A percentile compares a stretch with the other conserved stretches of the same genome.
Evolutionary conservation across 2,329 filamentous ascomycete species (phyloP).

Genomic region (Verticillium alfalfae): DNA sequence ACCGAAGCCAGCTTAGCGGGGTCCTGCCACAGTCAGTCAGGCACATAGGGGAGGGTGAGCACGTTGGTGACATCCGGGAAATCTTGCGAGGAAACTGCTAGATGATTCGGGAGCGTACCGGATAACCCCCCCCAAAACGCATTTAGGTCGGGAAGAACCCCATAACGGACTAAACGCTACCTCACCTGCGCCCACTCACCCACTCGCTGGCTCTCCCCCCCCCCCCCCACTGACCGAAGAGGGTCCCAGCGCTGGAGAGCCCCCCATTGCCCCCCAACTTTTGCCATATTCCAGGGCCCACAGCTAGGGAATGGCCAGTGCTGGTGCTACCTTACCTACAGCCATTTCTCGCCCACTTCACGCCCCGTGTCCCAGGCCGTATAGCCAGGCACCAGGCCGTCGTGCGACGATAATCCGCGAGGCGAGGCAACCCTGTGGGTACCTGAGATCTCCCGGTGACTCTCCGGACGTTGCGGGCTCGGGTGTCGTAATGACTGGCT

Average conservation of each 20-base stretch:
- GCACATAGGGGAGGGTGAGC: background rate
- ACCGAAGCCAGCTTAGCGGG: background rate
- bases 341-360: background rate
- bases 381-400: background rate
- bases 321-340: background rate
- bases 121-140: conserved; percentile 8
- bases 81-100: background rate
- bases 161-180: background rate
- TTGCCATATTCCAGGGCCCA: background rate
- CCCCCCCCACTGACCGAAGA: background rate
- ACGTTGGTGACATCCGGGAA: background rate
- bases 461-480: background rate
- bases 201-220: background rate
- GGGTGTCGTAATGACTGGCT: background rate
- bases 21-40: too few species aligned
- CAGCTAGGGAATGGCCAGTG: background rate
- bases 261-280: background rate
- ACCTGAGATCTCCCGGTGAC: background rate
- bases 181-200: background rate
- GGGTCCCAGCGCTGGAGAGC: background rate
- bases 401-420: background rate
- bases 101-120: background rate
- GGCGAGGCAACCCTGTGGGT: too few species aligned
- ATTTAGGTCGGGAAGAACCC: conserved; percentile 6
- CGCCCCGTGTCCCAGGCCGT: background rate